A percentile compares a stretch with the other conserved stretches of the same genome.
phyloP scores from a whole-genome alignment of 2,329 filamentous ascomycete genomes.

The Colletotrichum sp. region DNA sequence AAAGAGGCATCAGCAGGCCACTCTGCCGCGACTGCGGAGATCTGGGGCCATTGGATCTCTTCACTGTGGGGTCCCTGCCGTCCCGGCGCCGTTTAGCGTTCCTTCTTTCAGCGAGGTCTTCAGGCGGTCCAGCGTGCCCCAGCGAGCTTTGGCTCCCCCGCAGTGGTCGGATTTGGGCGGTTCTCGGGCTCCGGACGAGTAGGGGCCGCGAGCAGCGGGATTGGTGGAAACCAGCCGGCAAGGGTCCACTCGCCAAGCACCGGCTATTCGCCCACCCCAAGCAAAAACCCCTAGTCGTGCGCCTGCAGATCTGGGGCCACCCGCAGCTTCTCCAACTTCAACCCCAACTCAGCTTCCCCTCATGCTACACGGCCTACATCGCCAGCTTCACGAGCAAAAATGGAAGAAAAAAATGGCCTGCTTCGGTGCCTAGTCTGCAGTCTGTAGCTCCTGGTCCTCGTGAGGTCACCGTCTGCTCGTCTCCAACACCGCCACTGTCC shows the following conservation, averaged over 20 bases:
- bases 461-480: not conserved
- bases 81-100: not conserved
- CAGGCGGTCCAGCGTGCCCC: not conserved
- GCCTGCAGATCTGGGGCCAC: not conserved
- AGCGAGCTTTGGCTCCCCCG: not conserved
- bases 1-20: not conserved
- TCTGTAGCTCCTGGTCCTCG: not conserved
- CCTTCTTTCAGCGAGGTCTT: not conserved
- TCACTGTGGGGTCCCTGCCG: not conserved
- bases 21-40: slow-evolving; percentile 2
- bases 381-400: slow-evolving; percentile 8
- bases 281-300: not conserved
- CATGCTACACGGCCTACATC: not conserved
- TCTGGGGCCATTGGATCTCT: not conserved
- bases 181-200: slow-evolving; percentile 20
- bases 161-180: slow-evolving; percentile 15
- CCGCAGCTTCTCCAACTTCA: slow-evolving; percentile 4
- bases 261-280: not conserved
- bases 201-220: not conserved
- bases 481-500: slow-evolving; percentile 1
- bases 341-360: slow-evolving; percentile 13
- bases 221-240: slow-evolving; percentile 8
- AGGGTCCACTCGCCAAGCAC: slow-evolving; percentile 7
- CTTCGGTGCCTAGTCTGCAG: not conserved
- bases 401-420: not conserved